Evolutionary conservation across 164 flowering plant species (phyloP).

Genomic region (Tetracentron sinense): DNA sequence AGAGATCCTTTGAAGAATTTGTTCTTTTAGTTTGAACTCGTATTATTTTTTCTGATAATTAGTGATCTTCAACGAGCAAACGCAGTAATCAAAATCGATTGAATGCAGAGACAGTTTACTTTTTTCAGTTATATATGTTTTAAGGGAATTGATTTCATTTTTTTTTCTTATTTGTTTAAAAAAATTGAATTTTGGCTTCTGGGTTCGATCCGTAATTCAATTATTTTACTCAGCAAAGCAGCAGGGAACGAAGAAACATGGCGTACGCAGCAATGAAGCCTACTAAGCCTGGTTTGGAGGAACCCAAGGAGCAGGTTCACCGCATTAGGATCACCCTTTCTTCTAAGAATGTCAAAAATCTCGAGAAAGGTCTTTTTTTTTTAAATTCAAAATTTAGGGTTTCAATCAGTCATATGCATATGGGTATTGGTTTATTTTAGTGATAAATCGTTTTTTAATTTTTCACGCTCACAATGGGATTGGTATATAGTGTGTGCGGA

Average conservation of each 20-base stretch:
- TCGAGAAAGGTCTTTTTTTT: constrained; percentile 53
- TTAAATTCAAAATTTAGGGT: neutral
- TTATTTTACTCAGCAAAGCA: neutral
- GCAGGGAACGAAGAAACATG: constrained; percentile 3
- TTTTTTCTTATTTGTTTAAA: too few relatives aligned
- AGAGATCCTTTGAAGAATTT: too few relatives aligned
- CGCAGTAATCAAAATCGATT: neutral
- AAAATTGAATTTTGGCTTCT: too few relatives aligned
- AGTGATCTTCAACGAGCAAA: neutral
- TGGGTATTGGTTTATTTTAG: neutral
- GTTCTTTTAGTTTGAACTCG: too few relatives aligned
- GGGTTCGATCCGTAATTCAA: neutral
- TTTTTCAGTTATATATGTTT: too few relatives aligned
- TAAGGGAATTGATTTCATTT: neutral
- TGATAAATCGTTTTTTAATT: neutral
- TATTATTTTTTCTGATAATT: too few relatives aligned
- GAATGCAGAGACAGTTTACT: neutral
- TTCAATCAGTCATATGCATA: neutral
- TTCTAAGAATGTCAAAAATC: constrained; percentile 74
- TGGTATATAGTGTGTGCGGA: constrained; percentile 58
- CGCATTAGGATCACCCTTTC: constrained; percentile 81
- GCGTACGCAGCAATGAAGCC: constrained; percentile 62
- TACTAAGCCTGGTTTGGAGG: constrained; percentile 66
- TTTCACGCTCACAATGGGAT: neutral
- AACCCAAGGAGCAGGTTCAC: constrained; percentile 47